Conservation (phyloP, 2,329 filamentous ascomycete species). For the Periconia digitata region DNA sequence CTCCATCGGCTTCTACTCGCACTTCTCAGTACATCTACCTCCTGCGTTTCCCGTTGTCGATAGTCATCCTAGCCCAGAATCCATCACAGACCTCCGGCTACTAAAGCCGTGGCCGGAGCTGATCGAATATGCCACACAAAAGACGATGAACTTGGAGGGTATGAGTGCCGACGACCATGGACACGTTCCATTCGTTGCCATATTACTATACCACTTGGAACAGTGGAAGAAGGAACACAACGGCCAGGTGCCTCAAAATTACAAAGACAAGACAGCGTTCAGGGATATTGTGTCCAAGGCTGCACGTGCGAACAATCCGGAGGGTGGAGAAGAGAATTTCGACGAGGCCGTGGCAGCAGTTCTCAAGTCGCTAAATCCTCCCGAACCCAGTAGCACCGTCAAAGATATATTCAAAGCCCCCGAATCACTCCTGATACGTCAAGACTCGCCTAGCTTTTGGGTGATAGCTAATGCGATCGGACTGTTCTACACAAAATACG, state of each 20-base stretch:
- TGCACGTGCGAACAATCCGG: slow-evolving; percentile 70
- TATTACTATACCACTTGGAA: slow-evolving; percentile 80
- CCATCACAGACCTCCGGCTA: slow-evolving; percentile 81
- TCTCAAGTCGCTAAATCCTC: slow-evolving; percentile 76
- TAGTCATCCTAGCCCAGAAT: slow-evolving; percentile 87
- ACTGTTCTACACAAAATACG: slow-evolving; percentile 72
- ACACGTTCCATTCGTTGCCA: slow-evolving; percentile 82
- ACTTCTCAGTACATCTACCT: slow-evolving; percentile 78
- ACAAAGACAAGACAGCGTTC: slow-evolving; percentile 86
- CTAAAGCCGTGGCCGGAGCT: slow-evolving; percentile 86
- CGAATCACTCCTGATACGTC: slow-evolving; percentile 53
- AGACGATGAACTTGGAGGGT: slow-evolving; percentile 68
- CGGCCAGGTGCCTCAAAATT: slow-evolving; percentile 69
- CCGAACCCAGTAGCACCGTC: slow-evolving; percentile 68
- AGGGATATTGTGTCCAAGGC: slow-evolving; percentile 67
- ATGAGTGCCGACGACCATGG: slow-evolving; percentile 82
- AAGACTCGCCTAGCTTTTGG: slow-evolving; percentile 74
- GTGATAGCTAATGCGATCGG: slow-evolving; percentile 79
- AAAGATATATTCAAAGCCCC: slow-evolving; percentile 77
- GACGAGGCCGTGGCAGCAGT: slow-evolving; percentile 88
- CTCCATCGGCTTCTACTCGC: slow-evolving; percentile 89
- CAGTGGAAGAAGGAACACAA: slow-evolving; percentile 74
- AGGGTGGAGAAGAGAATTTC: slow-evolving; percentile 95
- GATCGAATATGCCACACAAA: slow-evolving; percentile 62
- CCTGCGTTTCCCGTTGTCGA: slow-evolving; percentile 89